Conservation (phyloP, 148 eudicot species). For the Spergularia marina region DNA sequence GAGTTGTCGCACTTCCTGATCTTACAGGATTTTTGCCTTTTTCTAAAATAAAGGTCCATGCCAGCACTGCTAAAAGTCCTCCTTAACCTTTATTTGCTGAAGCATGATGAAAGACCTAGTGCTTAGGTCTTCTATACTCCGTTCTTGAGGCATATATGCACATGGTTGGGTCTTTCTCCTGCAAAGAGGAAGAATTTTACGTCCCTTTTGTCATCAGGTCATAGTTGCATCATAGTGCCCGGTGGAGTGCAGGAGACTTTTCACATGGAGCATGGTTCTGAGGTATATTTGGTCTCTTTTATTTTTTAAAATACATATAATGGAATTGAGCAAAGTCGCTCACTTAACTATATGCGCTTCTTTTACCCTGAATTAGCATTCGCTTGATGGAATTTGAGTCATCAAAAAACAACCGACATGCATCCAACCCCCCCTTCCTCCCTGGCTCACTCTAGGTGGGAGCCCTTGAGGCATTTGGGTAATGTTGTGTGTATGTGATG, state of each 20-base stretch:
- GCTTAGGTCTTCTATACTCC: slow-evolving; percentile 84
- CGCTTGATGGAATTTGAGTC: no score
- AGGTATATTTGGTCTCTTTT: slow-evolving; percentile 34
- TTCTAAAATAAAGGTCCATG: slow-evolving; percentile 68
- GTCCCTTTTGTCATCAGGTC: slow-evolving; percentile 63
- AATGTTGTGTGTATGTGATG: not conserved
- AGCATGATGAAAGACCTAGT: not conserved
- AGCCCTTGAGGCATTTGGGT: not conserved
- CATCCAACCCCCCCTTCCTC: no score
- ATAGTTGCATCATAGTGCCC: slow-evolving; percentile 83
- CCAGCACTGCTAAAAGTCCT: slow-evolving; percentile 76
- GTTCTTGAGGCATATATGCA: slow-evolving; percentile 85
- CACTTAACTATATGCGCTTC: no score
- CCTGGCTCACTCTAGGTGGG: no score
- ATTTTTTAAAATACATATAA: not conserved
- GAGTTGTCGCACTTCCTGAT: slow-evolving; percentile 69
- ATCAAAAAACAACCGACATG: no score
- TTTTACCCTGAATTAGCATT: no score
- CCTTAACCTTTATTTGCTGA: slow-evolving; percentile 13
- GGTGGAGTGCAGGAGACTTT: slow-evolving; percentile 92
- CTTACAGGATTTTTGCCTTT: slow-evolving; percentile 77
- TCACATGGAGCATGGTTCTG: slow-evolving; percentile 75
- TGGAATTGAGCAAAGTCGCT: no score
- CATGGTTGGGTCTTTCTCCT: slow-evolving; percentile 83
- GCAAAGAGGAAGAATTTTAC: slow-evolving; percentile 72